A percentile compares a stretch with the other conserved stretches of the same genome.
These are phyloP conservation scores for Elongisporangium prolatum DNA, from an alignment of 352 stramenopile species.

Conservation along the genomic window DNA sequence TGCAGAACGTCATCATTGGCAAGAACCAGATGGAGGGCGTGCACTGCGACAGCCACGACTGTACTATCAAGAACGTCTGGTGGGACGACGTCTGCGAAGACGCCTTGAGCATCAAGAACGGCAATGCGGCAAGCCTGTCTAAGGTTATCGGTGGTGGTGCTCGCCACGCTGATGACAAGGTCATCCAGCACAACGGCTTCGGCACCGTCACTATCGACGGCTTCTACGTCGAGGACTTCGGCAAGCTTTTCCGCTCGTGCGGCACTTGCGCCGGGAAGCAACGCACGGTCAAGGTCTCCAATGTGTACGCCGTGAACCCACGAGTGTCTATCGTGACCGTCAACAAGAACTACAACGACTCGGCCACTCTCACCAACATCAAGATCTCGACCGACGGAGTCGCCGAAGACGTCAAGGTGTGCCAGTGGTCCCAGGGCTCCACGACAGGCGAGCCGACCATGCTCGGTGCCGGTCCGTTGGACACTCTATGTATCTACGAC, in stretches of 20 bases:
- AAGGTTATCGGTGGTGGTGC: slow-evolving; percentile 7
- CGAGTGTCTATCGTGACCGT: slow-evolving; percentile 35
- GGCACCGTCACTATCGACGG: slow-evolving; percentile 37
- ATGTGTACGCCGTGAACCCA: slow-evolving; percentile 36
- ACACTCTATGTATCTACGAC: slow-evolving; percentile 8
- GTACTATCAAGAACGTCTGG: slow-evolving; percentile 28
- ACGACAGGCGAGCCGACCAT: slow-evolving; percentile 22
- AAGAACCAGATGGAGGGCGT: slow-evolving; percentile 28
- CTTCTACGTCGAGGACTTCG: slow-evolving; percentile 39
- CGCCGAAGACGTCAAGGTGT: slow-evolving; percentile 11
- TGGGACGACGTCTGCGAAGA: slow-evolving; percentile 37
- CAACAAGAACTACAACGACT: slow-evolving; percentile 34
- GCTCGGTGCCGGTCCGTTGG: slow-evolving; percentile 21
- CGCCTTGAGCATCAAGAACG: slow-evolving; percentile 30
- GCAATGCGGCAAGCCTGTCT: slow-evolving; percentile 19
- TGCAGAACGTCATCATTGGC: slow-evolving; percentile 42
- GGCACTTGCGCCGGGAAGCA: slow-evolving; percentile 30
- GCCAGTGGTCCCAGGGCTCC: slow-evolving; percentile 22
- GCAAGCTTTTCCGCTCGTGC: slow-evolving; percentile 43
- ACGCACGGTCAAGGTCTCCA: slow-evolving; percentile 32
- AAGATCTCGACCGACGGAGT: slow-evolving; percentile 24
- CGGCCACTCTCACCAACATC: slow-evolving; percentile 35
- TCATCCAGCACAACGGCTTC: not conserved
- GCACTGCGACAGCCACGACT: slow-evolving; percentile 26
- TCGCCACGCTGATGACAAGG: no score